Evolutionary conservation across 768 basidiomycete genomes (phyloP).

Genomic region (Leccinum longicurvipes): DNA sequence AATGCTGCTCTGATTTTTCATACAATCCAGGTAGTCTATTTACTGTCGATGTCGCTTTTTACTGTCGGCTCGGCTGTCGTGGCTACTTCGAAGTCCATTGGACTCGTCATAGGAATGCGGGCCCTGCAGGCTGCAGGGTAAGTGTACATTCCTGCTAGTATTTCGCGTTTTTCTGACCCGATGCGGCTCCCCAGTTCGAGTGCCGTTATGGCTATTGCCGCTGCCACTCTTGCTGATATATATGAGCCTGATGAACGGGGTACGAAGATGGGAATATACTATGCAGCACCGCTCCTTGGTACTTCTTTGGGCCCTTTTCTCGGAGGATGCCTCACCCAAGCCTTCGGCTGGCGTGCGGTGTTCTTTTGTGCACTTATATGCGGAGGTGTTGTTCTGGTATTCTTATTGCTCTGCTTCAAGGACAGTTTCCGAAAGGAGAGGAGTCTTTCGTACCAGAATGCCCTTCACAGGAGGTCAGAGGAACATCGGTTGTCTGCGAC

Average conservation of each 20-base stretch:
- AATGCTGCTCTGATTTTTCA: not conserved
- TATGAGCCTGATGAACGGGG: conserved; percentile 80
- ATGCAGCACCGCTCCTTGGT: conserved; percentile 76
- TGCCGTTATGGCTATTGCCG: conserved; percentile 69
- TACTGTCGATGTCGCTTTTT: conserved; percentile 51
- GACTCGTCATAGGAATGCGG: conserved; percentile 63
- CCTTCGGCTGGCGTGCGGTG: conserved; percentile 75
- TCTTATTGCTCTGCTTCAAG: conserved; percentile 64
- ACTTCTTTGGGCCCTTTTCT: conserved; percentile 64
- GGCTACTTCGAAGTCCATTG: conserved; percentile 54
- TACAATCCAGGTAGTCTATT: conserved; percentile 47
- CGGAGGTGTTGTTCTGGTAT: conserved; percentile 49
- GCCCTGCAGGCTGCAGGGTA: conserved; percentile 62
- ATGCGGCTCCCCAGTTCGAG: conserved; percentile 42
- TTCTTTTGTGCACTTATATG: conserved; percentile 80
- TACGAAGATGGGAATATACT: conserved; percentile 79
- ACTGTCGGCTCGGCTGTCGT: conserved; percentile 56
- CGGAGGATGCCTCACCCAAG: conserved; percentile 64
- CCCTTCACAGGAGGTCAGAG: conserved; percentile 45
- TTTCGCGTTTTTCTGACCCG: not conserved
- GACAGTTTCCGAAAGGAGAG: conserved; percentile 85
- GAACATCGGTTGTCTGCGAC: conserved; percentile 16
- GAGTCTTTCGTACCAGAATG: conserved; percentile 72
- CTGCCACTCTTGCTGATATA: conserved; percentile 76
- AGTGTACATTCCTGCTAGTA: conserved; percentile 2